Evolutionary conservation across 192 early-diverging fungal genomes (phyloP).

Genomic region (Paraglomus occultum): DNA sequence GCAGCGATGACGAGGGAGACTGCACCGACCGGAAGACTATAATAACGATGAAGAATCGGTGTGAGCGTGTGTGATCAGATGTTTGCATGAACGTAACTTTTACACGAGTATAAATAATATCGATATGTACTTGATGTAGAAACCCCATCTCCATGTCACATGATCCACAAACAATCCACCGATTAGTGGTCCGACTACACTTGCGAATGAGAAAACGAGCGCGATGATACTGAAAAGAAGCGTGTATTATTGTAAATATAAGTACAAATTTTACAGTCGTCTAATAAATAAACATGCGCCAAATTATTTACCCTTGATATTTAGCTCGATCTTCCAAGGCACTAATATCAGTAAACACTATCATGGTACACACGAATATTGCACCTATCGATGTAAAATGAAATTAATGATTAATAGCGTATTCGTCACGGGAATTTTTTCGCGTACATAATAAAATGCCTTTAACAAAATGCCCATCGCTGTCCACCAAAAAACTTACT

Average conservation of each 20-base stretch:
- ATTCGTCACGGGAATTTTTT: conserved; percentile 4
- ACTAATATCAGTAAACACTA: conserved; percentile 72
- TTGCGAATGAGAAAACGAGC: conserved; percentile 58
- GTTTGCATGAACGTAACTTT: conserved; percentile 10
- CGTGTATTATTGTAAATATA: not conserved
- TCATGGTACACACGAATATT: conserved; percentile 30
- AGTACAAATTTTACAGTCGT: no score
- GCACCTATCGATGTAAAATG: no score
- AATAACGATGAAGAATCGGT: not conserved
- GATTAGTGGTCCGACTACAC: conserved; percentile 62
- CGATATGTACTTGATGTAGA: conserved; percentile 55
- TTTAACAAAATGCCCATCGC: no score
- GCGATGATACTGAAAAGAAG: conserved; percentile 36
- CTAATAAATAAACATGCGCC: conserved; percentile 19
- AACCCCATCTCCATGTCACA: conserved; percentile 71
- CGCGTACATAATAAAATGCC: conserved; percentile 1
- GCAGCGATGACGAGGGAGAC: conserved; percentile 22
- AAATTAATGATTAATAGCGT: conserved; percentile 5
- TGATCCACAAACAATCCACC: conserved; percentile 70
- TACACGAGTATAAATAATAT: conserved; percentile 36
- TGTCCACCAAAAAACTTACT: conserved; percentile 57
- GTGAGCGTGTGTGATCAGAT: conserved; percentile 33
- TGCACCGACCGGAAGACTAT: conserved; percentile 35
- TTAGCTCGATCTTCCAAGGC: conserved; percentile 63
- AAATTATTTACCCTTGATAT: conserved; percentile 46